Evolutionary conservation across 2,329 filamentous ascomycete species (phyloP).

Genomic region (Fusarium sp.): DNA sequence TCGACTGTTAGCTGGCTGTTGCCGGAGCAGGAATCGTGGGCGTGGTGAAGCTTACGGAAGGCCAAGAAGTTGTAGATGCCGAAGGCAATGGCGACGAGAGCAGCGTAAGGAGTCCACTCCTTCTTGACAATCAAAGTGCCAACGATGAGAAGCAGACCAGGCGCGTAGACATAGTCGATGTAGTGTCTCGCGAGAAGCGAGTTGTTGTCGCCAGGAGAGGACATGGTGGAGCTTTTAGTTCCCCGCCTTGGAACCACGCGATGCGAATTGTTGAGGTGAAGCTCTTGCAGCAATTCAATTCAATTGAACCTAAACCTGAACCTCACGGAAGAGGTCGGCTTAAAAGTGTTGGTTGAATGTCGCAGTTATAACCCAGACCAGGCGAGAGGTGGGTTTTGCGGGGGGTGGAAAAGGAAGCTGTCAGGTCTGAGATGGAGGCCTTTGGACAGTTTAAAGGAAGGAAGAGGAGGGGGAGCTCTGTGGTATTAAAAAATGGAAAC

Average conservation of each 20-base stretch:
- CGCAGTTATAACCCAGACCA: conserved; percentile 11
- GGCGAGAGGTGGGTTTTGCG: conserved; percentile 9
- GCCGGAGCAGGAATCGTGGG: neutral
- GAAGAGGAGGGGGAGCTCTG: conserved; percentile 35
- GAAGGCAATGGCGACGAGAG: conserved; percentile 72
- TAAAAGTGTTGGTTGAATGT: neutral
- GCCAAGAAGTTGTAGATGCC: conserved; percentile 77
- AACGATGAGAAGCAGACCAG: conserved; percentile 80
- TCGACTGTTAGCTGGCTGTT: conserved; percentile 20
- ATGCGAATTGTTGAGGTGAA: conserved; percentile 17
- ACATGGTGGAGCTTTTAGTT: conserved; percentile 35
- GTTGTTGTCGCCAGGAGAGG: conserved; percentile 45
- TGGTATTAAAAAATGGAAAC: conserved; percentile 29
- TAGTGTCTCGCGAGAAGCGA: conserved; percentile 67
- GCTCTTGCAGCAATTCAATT: conserved; percentile 34
- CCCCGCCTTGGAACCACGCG: conserved; percentile 31
- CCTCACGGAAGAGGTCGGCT: conserved; percentile 5
- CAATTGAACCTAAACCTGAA: conserved; percentile 32
- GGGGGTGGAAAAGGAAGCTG: conserved; percentile 4
- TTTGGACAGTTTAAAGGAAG: conserved; percentile 29
- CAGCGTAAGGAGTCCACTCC: conserved; percentile 79
- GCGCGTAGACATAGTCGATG: conserved; percentile 84
- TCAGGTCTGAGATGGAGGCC: conserved; percentile 5
- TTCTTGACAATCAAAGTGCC: conserved; percentile 82
- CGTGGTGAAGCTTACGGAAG: conserved; percentile 67